Evolutionary conservation across 2,329 filamentous ascomycete genomes (phyloP).

Genomic region (Fusarium pininemorale): DNA sequence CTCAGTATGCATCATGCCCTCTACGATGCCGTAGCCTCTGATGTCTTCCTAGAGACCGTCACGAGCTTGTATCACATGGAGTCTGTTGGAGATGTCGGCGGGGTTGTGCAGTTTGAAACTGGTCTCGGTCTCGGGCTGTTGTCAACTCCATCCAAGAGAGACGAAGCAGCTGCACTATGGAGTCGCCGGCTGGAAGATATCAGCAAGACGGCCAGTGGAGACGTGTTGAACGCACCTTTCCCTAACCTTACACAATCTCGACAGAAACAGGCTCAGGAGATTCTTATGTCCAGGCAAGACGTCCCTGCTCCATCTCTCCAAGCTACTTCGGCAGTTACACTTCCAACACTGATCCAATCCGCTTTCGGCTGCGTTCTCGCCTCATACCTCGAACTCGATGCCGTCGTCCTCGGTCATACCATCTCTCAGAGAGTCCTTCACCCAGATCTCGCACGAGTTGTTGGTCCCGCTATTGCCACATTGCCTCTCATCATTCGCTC

Average conservation of each 20-base stretch:
- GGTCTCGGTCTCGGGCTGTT: neutral
- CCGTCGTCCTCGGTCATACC: conserved; percentile 5
- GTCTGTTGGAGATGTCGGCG: neutral
- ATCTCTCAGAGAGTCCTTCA: conserved; percentile 11
- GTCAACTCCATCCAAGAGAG: neutral
- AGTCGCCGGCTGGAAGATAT: neutral
- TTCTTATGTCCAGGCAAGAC: neutral
- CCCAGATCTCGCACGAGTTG: neutral
- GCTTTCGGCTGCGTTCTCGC: conserved; percentile 16
- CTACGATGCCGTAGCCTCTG: neutral
- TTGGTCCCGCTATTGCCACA: conserved; percentile 18
- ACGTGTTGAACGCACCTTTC: neutral
- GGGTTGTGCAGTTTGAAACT: neutral
- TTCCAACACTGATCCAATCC: conserved; percentile 6
- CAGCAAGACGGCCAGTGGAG: neutral
- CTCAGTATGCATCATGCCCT: conserved; percentile 23
- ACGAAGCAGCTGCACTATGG: neutral
- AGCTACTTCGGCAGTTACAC: accelerated
- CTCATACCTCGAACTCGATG: conserved; percentile 2
- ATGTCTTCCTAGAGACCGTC: neutral
- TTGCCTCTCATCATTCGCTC: conserved; percentile 11
- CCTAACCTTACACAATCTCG: conserved; percentile 14
- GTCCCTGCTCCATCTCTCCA: neutral
- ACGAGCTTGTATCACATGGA: conserved; percentile 15
- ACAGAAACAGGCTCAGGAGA: conserved; percentile 8